Base-by-base conservation (phyloP, 805 yeast genomes). In the Saccharomycopsis fodiens region DNA sequence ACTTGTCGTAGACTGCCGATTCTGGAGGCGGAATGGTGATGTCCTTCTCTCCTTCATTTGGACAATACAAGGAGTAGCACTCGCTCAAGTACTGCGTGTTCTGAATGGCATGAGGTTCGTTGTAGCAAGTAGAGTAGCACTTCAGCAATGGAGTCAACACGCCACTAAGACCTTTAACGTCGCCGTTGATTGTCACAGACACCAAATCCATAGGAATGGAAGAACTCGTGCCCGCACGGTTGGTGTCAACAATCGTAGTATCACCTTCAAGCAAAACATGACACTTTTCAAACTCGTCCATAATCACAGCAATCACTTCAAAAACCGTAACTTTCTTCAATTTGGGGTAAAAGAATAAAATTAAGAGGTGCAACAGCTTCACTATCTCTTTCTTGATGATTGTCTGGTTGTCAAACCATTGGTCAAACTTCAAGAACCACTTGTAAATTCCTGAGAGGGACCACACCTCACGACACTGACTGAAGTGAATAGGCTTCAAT, bases 1-100 rank as follows among this genome's bases (percentile, higher is more conserved):
- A 30, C 1, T n/a, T n/a, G 30, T 43, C 29, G 19, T 23, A 46
- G 27, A 36, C 35, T 15, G 35, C 39, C 13, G 25, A 25, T 22
- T 25, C 46, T 5, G 38, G 41, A 2, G 30, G 43, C n/a, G 40
- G 32, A 19, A 39, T 34, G 3, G 8, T 16, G 23, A 46, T 29
- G 17, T 4, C 8, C 27, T 37, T 44, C 21, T 17, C 22, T 7
- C 20, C 15, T 34, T 46, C 47, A 15, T 40, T 35, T 13, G 53
- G 53, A 37, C 53, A 49, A 30, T 20, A 35, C 25, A 16, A 15
- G 3, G 49, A 30, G 29, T 49, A 49, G 27, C 52, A 49, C n/a
- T 20, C 19, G 30, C 43, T 29, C 4, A 20, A 15, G 20, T 32
- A 17, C 20, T 15, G 6, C 7, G 19, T 10, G 22, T 37, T 20